Evolutionary conservation across 139 green algal species (phyloP).

Genomic region (Gonium pectorale): DNA sequence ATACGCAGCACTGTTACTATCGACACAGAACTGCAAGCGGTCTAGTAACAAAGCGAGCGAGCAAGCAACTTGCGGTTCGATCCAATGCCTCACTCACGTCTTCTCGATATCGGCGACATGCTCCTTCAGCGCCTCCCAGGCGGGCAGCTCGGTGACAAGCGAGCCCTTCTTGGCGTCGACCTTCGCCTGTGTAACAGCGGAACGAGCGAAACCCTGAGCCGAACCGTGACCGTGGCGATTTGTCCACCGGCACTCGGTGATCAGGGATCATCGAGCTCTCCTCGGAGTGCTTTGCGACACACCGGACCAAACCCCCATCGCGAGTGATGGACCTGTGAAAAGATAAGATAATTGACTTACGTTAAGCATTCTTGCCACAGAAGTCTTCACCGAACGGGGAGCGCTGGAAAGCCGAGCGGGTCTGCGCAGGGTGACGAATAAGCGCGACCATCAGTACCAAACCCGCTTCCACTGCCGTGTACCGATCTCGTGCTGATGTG

Average conservation of each 20-base stretch:
- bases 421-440: background rate
- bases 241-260: too few relatives aligned
- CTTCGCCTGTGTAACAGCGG: too few relatives aligned
- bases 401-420: background rate
- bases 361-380: constrained; percentile 38
- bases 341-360: constrained; percentile 3
- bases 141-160: constrained; percentile 71
- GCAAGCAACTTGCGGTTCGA: too few relatives aligned
- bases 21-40: too few relatives aligned
- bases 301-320: too few relatives aligned
- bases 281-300: too few relatives aligned
- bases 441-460: background rate
- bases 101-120: constrained; percentile 88
- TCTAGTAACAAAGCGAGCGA: too few relatives aligned
- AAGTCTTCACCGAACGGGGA: background rate
- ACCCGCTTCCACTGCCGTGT: background rate
- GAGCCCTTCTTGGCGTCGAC: background rate
- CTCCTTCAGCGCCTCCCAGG: constrained; percentile 84
- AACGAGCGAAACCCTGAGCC: too few relatives aligned
- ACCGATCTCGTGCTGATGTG: background rate
- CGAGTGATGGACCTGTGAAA: too few relatives aligned
- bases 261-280: too few relatives aligned
- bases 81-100: constrained; percentile 65
- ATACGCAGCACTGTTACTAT: too few relatives aligned
- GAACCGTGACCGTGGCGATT: too few relatives aligned